Evolutionary conservation across 2,329 filamentous ascomycete genomes (phyloP).

Genomic region (Ophiostoma piceae): DNA sequence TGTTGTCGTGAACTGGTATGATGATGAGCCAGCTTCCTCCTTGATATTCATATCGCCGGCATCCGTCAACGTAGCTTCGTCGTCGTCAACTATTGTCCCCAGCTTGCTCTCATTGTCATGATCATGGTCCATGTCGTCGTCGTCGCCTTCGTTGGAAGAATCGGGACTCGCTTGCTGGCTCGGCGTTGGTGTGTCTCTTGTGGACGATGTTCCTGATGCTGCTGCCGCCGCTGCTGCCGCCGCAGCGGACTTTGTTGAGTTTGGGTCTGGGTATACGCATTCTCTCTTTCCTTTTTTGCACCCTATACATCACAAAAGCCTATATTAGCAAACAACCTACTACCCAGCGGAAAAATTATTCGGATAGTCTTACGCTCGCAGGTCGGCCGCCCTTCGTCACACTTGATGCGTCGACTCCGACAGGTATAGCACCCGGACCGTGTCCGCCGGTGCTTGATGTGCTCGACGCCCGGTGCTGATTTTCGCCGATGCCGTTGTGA

Average conservation of each 20-base stretch:
- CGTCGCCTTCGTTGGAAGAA: conserved; percentile 52
- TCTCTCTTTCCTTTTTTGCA: conserved; percentile 89
- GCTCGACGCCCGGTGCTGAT: conserved; percentile 52
- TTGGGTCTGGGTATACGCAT: conserved; percentile 78
- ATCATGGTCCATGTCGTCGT: conserved; percentile 42
- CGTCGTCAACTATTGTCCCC: conserved; percentile 52
- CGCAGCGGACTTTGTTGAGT: conserved; percentile 39
- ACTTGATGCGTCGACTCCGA: conserved; percentile 84
- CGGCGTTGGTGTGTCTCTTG: conserved; percentile 21
- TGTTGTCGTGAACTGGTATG: background rate
- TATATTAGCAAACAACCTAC: background rate
- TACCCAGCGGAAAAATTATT: background rate
- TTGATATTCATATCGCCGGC: conserved; percentile 37
- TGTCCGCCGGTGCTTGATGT: conserved; percentile 88
- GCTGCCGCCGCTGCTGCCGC: conserved; percentile 28
- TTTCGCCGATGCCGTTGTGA: conserved; percentile 48
- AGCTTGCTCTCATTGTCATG: conserved; percentile 35
- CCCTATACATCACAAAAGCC: conserved; percentile 45
- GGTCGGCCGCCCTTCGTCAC: conserved; percentile 80
- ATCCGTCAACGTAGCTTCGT: conserved; percentile 31
- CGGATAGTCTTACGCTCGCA: conserved; percentile 61
- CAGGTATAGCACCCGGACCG: conserved; percentile 93
- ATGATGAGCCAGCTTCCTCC: conserved; percentile 31
- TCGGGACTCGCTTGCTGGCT: conserved; percentile 46
- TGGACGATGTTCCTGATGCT: conserved; percentile 6